phyloP scores from a whole-genome alignment of 768 basidiomycete genomes.

The Gloeophyllum trabeum region DNA sequence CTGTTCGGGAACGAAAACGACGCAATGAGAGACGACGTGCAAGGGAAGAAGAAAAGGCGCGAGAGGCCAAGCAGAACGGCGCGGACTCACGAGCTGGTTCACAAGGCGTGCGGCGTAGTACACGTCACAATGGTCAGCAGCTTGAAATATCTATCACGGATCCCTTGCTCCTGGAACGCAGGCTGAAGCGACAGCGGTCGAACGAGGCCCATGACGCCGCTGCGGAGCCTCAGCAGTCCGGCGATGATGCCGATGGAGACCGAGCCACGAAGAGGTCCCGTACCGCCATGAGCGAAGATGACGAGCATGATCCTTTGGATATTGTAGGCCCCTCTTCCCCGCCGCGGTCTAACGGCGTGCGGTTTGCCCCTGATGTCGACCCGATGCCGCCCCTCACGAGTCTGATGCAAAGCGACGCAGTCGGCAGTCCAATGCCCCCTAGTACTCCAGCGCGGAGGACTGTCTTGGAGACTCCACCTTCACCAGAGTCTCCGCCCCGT shows the following conservation, averaged over 20 bases:
- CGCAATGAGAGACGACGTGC: slow-evolving; percentile 32
- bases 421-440: not conserved
- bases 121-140: slow-evolving; percentile 59
- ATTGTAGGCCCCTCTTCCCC: slow-evolving; percentile 20
- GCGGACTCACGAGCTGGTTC: slow-evolving; percentile 18
- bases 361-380: slow-evolving; percentile 31
- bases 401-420: slow-evolving; percentile 2
- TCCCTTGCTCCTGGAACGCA: slow-evolving; percentile 61
- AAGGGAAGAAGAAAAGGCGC: slow-evolving; percentile 19
- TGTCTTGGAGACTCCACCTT: not conserved
- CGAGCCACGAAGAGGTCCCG: not conserved
- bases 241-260: slow-evolving; percentile 5
- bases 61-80: slow-evolving; percentile 15
- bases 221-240: slow-evolving; percentile 23
- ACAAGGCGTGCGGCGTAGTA: slow-evolving; percentile 46
- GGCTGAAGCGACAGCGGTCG: slow-evolving; percentile 60
- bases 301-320: slow-evolving; percentile 34
- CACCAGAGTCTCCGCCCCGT: not conserved
- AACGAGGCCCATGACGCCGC: slow-evolving; percentile 41
- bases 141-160: slow-evolving; percentile 69
- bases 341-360: slow-evolving; percentile 29
- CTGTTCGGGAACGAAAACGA: slow-evolving; percentile 58
- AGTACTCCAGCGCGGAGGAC: not conserved
- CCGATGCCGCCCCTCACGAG: slow-evolving; percentile 7
- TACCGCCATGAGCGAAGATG: slow-evolving; percentile 24